Conservation (phyloP, 2,329 filamentous ascomycete genomes). For the Paraphaeosphaeria sporulosa region DNA sequence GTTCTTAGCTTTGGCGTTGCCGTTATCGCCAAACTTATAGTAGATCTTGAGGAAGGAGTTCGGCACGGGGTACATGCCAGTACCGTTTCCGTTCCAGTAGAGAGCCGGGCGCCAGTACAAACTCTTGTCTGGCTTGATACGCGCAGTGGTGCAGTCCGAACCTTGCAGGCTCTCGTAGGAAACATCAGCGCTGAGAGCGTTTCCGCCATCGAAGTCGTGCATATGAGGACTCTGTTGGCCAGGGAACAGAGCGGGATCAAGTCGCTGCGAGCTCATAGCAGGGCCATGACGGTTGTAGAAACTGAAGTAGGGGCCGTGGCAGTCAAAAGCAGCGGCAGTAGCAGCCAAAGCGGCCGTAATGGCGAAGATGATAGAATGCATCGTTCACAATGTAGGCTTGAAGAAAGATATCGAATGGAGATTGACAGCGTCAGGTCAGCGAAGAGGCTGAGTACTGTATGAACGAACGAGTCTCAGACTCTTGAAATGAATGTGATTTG, state of each 20-base stretch:
- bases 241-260: constrained; percentile 47
- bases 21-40: constrained; percentile 47
- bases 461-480: constrained; percentile 46
- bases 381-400: constrained; percentile 25
- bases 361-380: constrained; percentile 38
- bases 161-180: constrained; percentile 36
- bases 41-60: constrained; percentile 47
- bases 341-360: constrained; percentile 41
- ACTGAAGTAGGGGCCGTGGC: constrained; percentile 49
- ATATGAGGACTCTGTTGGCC: constrained; percentile 44
- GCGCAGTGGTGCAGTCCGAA: constrained; percentile 46
- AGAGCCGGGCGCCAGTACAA: constrained; percentile 50
- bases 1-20: constrained; percentile 39
- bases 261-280: constrained; percentile 45
- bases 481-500: constrained; percentile 22
- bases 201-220: constrained; percentile 50
- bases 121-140: constrained; percentile 48
- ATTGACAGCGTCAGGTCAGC: constrained; percentile 13
- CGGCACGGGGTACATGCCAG: constrained; percentile 46
- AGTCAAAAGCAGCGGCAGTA: constrained; percentile 43
- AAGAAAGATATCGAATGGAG: constrained; percentile 1
- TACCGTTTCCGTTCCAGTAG: constrained; percentile 47
- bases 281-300: constrained; percentile 47
- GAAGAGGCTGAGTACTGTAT: constrained; percentile 19
- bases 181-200: constrained; percentile 37